Evolutionary conservation across 768 basidiomycete species (phyloP), one percentile per base, ranked within the genome.

Genomic region (Mycena galopus): DNA sequence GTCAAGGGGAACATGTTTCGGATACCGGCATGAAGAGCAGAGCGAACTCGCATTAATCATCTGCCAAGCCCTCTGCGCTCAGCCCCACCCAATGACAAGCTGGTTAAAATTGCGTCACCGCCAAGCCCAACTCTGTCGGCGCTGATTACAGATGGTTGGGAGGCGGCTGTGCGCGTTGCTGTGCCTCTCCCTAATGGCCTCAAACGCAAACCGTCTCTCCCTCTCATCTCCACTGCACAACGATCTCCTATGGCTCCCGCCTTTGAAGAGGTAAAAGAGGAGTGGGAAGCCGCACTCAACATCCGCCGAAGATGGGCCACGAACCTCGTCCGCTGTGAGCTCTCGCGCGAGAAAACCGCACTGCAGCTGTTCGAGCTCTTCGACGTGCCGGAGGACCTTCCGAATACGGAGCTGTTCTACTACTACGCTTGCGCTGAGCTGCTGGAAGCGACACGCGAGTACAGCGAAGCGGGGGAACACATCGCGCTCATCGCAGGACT

Each of bases 281-380:
- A 50, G 21, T 50, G 47, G 47, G 47, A 50, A 50, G 47, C 47
- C 47, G 47, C 47, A 50, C 47, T 50, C 47, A 23, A 50, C 47
- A 50, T 23, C 47, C 47, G 21, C 21, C 47, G 47, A 50, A 50
- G 47, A 50, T 50, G 47, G 47, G 47, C 9, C 47, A 16, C n/a
- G 47, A 50, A 50, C 47, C 47, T 50, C 47, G 47, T 50, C 47
- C 47, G 21, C 47, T 50, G 47, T 50, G 58, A 67, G 57, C 66
- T 67, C 39, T 67, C 66, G 30, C 29, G 17, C 56, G 44, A 67
- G 29, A 59, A 21, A 33, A 67, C 66, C 37, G 57, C 57, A 39
- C 16, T 35, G 57, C 66, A 67, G 66, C 57, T 59, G 39, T 67
- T 67, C 44, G 66, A 30, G 55, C 66, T 56, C 39, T 67, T 67